Evolutionary conservation across 768 basidiomycete genomes (phyloP).

Genomic region (Pisolithus orientalis): DNA sequence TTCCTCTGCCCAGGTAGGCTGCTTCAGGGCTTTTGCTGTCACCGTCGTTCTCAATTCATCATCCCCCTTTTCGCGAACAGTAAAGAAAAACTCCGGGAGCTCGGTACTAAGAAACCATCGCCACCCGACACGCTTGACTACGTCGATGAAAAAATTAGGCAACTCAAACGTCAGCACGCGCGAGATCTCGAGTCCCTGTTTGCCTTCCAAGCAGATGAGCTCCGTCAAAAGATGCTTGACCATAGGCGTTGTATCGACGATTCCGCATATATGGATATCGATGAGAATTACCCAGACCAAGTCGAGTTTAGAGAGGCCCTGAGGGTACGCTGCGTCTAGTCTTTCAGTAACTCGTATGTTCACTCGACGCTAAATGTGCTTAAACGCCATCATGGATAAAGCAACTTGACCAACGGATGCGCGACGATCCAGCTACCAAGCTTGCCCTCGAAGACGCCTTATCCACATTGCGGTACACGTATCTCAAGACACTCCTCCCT

Average conservation of each 20-base stretch:
- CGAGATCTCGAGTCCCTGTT: slow-evolving; percentile 26
- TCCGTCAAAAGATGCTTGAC: slow-evolving; percentile 30
- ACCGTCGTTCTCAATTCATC: too few relatives aligned
- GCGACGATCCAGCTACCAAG: slow-evolving; percentile 15
- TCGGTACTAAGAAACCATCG: slow-evolving; percentile 7
- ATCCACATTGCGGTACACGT: slow-evolving; percentile 24
- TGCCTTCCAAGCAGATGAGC: slow-evolving; percentile 24
- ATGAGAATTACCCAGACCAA: slow-evolving; percentile 17
- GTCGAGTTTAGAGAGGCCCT: slow-evolving; percentile 21
- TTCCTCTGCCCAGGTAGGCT: slow-evolving; percentile 36
- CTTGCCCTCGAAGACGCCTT: slow-evolving; percentile 24
- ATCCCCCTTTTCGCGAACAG: slow-evolving; percentile 2
- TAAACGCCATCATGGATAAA: slow-evolving; percentile 2
- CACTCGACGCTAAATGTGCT: not conserved
- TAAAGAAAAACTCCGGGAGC: slow-evolving; percentile 15
- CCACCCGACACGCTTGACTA: slow-evolving; percentile 20
- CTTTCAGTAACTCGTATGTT: too few relatives aligned
- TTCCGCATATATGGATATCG: slow-evolving; percentile 24
- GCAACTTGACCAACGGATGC: slow-evolving; percentile 14
- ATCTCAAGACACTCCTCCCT: slow-evolving; percentile 20
- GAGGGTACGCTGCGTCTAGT: slow-evolving; percentile 8
- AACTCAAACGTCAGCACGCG: slow-evolving; percentile 24
- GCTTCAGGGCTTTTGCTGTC: not conserved
- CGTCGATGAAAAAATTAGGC: slow-evolving; percentile 23
- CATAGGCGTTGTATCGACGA: slow-evolving; percentile 17